Conservation (phyloP, 257 asterid genomes). For the Solanum tarapatanum region DNA sequence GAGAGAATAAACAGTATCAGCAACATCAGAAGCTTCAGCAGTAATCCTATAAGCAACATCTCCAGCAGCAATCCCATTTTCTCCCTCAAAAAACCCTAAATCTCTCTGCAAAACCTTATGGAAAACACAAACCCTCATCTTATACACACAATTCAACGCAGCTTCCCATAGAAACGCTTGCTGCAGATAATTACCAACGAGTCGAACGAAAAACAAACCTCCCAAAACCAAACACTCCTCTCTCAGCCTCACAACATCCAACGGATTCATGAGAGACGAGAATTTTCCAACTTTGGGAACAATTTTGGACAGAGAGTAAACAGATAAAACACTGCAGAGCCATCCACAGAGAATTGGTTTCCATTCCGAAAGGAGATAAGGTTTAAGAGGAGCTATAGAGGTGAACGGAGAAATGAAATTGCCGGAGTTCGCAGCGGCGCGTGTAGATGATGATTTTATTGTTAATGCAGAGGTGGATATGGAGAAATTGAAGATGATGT, state of each 20-base stretch:
- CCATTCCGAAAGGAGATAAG: conserved; percentile 66
- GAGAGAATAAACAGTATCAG: conserved; percentile 62
- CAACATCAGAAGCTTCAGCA: conserved; percentile 78
- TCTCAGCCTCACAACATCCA: conserved; percentile 20
- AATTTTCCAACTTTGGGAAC: conserved; percentile 56
- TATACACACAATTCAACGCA: conserved; percentile 52
- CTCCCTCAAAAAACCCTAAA: conserved; percentile 70
- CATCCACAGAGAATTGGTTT: conserved; percentile 65
- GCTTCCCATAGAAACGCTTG: conserved; percentile 82
- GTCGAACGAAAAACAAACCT: conserved; percentile 32
- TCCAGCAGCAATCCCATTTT: conserved; percentile 54
- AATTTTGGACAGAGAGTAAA: conserved; percentile 68
- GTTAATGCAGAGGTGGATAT: not conserved
- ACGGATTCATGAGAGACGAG: conserved; percentile 21
- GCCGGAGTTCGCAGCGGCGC: conserved; percentile 7
- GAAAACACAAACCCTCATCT: conserved; percentile 51
- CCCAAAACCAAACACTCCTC: conserved; percentile 38
- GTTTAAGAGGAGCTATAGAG: conserved; percentile 34
- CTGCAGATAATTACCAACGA: conserved; percentile 51
- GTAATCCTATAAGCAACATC: conserved; percentile 75
- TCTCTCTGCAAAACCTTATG: conserved; percentile 64
- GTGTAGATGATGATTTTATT: conserved; percentile 9
- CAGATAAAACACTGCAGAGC: conserved; percentile 64
- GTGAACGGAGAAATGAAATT: not conserved
- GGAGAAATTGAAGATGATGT: not conserved